A percentile compares a stretch with the other conserved stretches of the same genome.
Evolutionary conservation across 176 grass and related monocot species (phyloP).

Genomic region (Triticum turgidum): DNA sequence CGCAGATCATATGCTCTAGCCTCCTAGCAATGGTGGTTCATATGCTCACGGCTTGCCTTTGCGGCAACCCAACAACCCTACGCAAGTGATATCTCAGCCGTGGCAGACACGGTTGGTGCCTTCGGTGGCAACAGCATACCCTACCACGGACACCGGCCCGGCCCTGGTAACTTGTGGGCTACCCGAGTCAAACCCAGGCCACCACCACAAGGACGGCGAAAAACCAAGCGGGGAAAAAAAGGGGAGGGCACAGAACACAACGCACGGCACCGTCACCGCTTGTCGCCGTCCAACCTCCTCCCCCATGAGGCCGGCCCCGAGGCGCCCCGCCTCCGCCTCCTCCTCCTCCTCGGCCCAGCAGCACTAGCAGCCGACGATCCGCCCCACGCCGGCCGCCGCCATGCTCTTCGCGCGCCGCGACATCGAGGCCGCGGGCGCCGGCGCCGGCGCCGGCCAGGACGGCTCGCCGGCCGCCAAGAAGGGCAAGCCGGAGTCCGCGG

Average conservation of each 20-base stretch:
- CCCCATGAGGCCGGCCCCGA: slow-evolving; percentile 42
- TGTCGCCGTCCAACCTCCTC: not conserved
- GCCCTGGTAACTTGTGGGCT: not conserved
- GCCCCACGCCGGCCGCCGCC: not conserved
- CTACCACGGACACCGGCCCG: not conserved
- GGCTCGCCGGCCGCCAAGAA: too few relatives aligned
- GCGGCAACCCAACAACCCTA: too few relatives aligned
- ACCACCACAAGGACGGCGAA: not conserved
- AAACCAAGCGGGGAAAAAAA: not conserved
- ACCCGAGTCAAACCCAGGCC: not conserved
- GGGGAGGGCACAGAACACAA: slow-evolving; percentile 2
- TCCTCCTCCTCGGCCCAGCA: slow-evolving; percentile 11
- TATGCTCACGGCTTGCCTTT: too few relatives aligned
- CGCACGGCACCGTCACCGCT: slow-evolving; percentile 4
- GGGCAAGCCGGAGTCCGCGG: too few relatives aligned
- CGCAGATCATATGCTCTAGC: too few relatives aligned
- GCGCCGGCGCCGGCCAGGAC: not conserved
- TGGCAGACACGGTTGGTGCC: too few relatives aligned
- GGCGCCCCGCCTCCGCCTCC: slow-evolving; percentile 23
- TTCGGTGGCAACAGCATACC: too few relatives aligned
- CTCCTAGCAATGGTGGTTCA: too few relatives aligned
- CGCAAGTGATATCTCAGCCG: too few relatives aligned
- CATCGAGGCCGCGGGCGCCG: slow-evolving; percentile 63
- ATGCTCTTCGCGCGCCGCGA: slow-evolving; percentile 67
- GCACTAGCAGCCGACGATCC: slow-evolving; percentile 17